Base-by-base conservation (phyloP, 1,284 basidiomycete species). In the Ustilago tritici region DNA sequence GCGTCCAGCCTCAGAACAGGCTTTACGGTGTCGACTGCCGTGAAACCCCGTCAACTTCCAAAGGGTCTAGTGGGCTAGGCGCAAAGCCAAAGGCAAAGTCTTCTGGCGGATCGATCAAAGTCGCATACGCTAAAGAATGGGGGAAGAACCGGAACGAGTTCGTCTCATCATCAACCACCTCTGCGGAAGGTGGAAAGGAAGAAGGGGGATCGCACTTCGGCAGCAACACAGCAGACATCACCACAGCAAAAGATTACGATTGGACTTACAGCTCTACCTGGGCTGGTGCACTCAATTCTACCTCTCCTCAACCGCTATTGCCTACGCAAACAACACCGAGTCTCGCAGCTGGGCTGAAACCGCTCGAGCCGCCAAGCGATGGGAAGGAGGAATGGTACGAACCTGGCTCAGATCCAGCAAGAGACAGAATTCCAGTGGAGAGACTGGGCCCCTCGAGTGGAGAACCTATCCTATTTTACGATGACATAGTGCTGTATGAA, bases 181-280 rank as follows among this genome's bases (percentile, higher is more conserved):
- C 15, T n/a, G 28, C 11, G 28, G 23, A 14, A 19, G 46, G 15
- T 4, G 4, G 23, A 34, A 57, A 56, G 17, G 56, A 58, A 17
- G 46, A 47, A 36, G 14, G 15, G 4, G 34, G 36, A 17, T 81
- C 79, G 52, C 74, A 78, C 57, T 81, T 81, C 59, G 78, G 80
- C 19, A 56, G 46, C 1, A 64, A 52, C 17, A 62, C 65, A 4
- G 74, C 72, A 3, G 70, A 69, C 36, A 85, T 85, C 35, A 67
- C 71, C 2, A 62, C 73, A 9, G 79, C 82, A 0, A 81, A 81
- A 46, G 78, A 84, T 2, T 98, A 94, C 87, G 97, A 99, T 85
- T 99, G 97, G 97, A 99, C 97, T 6, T 99, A 97, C 86, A 97
- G 95, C 0, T 93, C 93, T 3, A 91, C 90, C 0, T 96, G 98